These are phyloP conservation scores for Fusarium sp. DNA, from an alignment of 2,329 filamentous ascomycete species.

Conservation along the genomic window DNA sequence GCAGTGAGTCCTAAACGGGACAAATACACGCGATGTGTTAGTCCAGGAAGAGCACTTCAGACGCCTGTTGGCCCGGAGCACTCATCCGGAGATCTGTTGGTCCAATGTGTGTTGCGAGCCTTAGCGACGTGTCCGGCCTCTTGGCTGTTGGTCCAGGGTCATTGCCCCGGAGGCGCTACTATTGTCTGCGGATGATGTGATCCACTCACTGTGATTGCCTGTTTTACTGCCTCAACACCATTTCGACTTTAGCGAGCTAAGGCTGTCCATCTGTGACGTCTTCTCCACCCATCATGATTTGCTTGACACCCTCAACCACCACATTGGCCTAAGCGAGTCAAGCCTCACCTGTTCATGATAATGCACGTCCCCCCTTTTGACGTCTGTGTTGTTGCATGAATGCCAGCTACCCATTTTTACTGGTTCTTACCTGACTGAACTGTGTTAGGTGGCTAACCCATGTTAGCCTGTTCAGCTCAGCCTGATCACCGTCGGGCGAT, in stretches of 20 bases:
- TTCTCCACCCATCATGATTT: background rate
- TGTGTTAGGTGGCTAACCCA: background rate
- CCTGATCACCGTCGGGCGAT: background rate
- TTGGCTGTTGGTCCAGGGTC: background rate
- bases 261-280: background rate
- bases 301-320: background rate
- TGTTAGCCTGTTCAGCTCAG: background rate
- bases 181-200: background rate
- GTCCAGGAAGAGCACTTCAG: background rate
- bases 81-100: background rate
- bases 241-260: background rate
- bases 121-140: background rate
- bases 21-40: background rate
- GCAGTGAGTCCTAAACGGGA: background rate
- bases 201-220: background rate
- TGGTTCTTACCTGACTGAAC: background rate
- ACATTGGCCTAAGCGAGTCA: background rate
- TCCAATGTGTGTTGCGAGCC: background rate
- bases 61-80: background rate
- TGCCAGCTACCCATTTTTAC: background rate
- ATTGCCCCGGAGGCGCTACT: background rate
- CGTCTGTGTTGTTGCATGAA: background rate
- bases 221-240: background rate
- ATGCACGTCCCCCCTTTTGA: background rate
- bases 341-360: background rate